Percentiles rank a stretch among this genome's conserved stretches.
Evolutionary conservation across 108 stramenopile species (phyloP).

Genomic region (Discostella stelligeroides): DNA sequence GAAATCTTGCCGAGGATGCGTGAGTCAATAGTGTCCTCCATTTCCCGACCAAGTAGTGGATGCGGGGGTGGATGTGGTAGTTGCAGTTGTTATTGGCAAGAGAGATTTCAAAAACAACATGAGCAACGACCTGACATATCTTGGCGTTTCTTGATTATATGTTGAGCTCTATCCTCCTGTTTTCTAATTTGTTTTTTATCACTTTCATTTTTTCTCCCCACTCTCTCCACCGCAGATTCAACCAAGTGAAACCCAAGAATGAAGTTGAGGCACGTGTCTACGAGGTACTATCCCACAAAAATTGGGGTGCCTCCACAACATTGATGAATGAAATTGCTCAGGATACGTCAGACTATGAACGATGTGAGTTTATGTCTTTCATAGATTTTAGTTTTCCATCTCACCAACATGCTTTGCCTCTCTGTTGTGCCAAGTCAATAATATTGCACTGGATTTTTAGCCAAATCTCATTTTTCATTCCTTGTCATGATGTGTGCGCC

Average conservation of each 20-base stretch:
- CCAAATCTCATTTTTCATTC: background rate
- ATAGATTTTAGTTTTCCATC: background rate
- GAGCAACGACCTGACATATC: too few species aligned
- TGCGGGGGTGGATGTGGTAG: background rate
- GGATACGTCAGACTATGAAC: constrained; percentile 92
- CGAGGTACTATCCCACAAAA: constrained; percentile 97
- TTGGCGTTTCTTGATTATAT: too few species aligned
- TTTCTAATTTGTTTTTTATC: too few species aligned
- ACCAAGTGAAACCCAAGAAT: constrained; percentile 90
- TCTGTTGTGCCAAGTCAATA: too few species aligned
- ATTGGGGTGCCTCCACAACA: constrained; percentile 97
- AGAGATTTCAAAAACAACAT: too few species aligned
- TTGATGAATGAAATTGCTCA: constrained; percentile 94
- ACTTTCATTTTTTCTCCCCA: background rate
- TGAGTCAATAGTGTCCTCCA: too few species aligned
- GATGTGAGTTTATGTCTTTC: constrained; percentile 49
- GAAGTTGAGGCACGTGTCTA: constrained; percentile 95
- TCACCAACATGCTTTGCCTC: background rate
- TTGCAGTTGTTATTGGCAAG: too few species aligned
- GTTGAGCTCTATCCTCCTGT: too few species aligned
- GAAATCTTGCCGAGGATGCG: constrained; percentile 92
- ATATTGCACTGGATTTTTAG: too few species aligned
- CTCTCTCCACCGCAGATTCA: constrained; percentile 60
- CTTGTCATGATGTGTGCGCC: background rate
- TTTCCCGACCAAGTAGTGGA: too few species aligned